phyloP scores from a whole-genome alignment of 1,139 yeast genomes.

The Kodamaea suecica region DNA sequence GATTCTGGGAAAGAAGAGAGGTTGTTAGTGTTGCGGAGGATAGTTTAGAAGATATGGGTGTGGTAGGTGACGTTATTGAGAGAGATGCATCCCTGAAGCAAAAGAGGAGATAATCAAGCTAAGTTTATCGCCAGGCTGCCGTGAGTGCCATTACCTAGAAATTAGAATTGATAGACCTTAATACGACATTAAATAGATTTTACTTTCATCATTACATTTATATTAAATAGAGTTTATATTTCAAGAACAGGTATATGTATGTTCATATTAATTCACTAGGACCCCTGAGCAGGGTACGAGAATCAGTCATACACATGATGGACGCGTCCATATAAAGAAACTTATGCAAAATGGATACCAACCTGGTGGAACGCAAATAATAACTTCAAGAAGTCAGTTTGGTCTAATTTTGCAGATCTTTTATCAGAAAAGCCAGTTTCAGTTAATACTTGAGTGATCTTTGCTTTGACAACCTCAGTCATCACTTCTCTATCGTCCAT shows the following conservation, averaged over 20 bases:
- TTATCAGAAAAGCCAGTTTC: constrained; percentile 80
- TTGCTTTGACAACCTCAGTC: constrained; percentile 50
- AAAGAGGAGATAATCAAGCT: constrained; percentile 12
- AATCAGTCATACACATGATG: no score
- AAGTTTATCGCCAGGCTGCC: no score
- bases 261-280: no score
- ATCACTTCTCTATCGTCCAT: constrained; percentile 47
- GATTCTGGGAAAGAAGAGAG: constrained; percentile 99
- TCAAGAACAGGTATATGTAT: no score
- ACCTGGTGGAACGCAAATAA: constrained; percentile 94
- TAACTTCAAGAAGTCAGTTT: constrained; percentile 84
- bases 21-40: constrained; percentile 87
- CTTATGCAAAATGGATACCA: constrained; percentile 90
- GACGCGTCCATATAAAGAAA: no score
- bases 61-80: constrained; percentile 88
- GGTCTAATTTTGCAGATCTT: constrained; percentile 93
- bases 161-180: no score
- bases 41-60: constrained; percentile 83
- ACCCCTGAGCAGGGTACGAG: no score
- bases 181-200: no score
- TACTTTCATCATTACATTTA: no score
- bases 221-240: no score
- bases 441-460: constrained; percentile 62
- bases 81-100: constrained; percentile 53
- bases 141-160: no score